These are phyloP conservation scores for Coemansia sp. DNA, from an alignment of 192 early-diverging fungal species.

Conservation along the genomic window DNA sequence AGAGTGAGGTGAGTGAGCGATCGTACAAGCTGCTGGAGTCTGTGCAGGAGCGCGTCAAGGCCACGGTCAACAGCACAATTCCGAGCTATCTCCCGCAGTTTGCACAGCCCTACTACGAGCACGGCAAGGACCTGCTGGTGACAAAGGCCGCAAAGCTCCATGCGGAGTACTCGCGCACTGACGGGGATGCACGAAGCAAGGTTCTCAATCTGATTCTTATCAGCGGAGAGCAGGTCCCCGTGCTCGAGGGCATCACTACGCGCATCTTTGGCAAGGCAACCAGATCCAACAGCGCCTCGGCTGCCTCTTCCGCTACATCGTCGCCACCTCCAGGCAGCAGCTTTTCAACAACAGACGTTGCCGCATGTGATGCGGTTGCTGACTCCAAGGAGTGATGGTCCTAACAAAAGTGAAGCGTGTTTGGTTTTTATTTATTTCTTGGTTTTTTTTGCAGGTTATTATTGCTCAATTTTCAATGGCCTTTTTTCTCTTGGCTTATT, in stretches of 20 bases:
- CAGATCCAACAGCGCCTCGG: constrained; percentile 10
- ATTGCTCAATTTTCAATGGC: no score
- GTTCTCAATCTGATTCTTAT: constrained; percentile 54
- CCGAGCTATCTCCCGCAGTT: constrained; percentile 47
- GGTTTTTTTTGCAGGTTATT: neutral
- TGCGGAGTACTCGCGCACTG: constrained; percentile 52
- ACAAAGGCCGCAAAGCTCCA: constrained; percentile 52
- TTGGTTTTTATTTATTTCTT: neutral
- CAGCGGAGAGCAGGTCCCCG: constrained; percentile 52
- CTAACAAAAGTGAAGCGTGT: no score
- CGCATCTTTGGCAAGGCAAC: constrained; percentile 52
- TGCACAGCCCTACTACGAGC: constrained; percentile 48
- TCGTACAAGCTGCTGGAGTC: constrained; percentile 34
- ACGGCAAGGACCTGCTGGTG: constrained; percentile 47
- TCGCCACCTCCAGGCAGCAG: constrained; percentile 3
- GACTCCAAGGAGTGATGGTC: constrained; percentile 3
- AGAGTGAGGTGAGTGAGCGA: constrained; percentile 42
- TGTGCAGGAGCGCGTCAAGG: constrained; percentile 39
- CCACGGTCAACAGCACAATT: constrained; percentile 41
- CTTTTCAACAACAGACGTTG: constrained; percentile 1
- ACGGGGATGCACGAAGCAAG: constrained; percentile 41
- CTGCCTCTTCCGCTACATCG: constrained; percentile 8
- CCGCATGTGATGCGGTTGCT: neutral
- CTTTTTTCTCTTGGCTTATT: no score
- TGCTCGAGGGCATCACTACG: constrained; percentile 42